Base-by-base conservation (phyloP, 2,329 filamentous ascomycete species). In the Microcera coccophila region DNA sequence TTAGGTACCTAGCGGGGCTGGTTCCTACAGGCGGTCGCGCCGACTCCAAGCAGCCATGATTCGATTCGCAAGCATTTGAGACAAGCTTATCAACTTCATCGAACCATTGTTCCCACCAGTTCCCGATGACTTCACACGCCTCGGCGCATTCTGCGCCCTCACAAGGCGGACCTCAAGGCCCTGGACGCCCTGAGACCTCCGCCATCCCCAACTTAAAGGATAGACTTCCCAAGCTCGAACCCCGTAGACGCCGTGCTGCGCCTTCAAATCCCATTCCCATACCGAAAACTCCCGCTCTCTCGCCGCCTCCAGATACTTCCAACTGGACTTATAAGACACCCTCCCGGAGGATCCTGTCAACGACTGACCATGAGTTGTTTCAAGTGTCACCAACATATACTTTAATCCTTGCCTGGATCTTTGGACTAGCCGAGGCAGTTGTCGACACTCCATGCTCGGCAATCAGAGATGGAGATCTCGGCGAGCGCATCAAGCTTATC, bases 391-490 rank as follows among this genome's bases (percentile, higher is more conserved):
- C 84, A 0, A 84, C 90, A 5, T 85, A 87, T 64, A 74, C 73
- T 7, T 76, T 97, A 31, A 76, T 98, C 33, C 72, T 87, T 44
- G 81, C 87, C 16, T 98, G 95, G 68, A 76, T 96, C 48, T 96
- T 95, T 65, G 79, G 80, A 9, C 79, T 98, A 17, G 84, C 90
- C 34, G 90, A 96, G 57, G 82, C 86, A 4, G 87, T 95, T 34
- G 72, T 81, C 38, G 82, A 87, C 59, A 79, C 74, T 20, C 80
- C 85, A 5, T 77, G 85, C 49, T 85, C 84, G 3, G 72, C 84
- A 5, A 67, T 81, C 45, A 55, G 55, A 32, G 72, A 74, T 19
- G 70, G 76, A n/a, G 72, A 78, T 33, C 65, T 82, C n/a, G 81
- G 84, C 50, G 69, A 74, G 14, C 65, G 75, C 3, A 71, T 94